Base-by-base conservation (phyloP, 495 filamentous ascomycete genomes). In the Penicillium paradoxum region DNA sequence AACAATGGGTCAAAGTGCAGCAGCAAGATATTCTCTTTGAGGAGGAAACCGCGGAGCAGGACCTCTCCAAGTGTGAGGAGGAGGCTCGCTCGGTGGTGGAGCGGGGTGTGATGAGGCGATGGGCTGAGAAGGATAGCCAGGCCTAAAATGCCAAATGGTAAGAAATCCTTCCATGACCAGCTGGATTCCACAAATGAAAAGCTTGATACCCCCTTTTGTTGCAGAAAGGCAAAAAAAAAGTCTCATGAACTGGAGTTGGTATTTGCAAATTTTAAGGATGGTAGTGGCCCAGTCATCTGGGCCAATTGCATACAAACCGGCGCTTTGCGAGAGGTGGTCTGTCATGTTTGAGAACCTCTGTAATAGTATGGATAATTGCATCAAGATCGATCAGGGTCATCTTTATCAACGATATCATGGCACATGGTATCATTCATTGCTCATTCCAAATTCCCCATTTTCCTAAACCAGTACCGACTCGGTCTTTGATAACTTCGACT, bases 11-110 rank as follows among this genome's bases (percentile, higher is more conserved):
- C 38, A 80, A 77, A 53, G 65, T 78, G 9, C 73, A 78, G 45
- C 74, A 79, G 54, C 73, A 79, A 34, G 76, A 80, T 19, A 70
- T 70, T 24, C 45, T 64, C 15, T 79, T 80, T 29, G 76, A 79
- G 49, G 68, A 75, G 54, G 63, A 66, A 15, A 71, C 72, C 10
- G 65, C 73, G 11, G 54, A 63, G 38, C 58, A 67, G 48, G 74
- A 72, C 39, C 70, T 79, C 45, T 51, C 45, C 25, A 66, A 59
- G 51, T 73, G 70, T 50, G 75, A 79, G 56, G 62, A 66, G 29
- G 74, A 80, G 50, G 75, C 76, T 42, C 70, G 68, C 29, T 68
- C 68, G 1, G 65, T 79, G 14, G 72, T 69, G 38, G 74, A 80
- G 53, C 55, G 75, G 33, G 75, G 76, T 10, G 68, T 74, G 45